Conservation (phyloP, 2,329 filamentous ascomycete genomes). For the Trichoderma oligosporum region DNA sequence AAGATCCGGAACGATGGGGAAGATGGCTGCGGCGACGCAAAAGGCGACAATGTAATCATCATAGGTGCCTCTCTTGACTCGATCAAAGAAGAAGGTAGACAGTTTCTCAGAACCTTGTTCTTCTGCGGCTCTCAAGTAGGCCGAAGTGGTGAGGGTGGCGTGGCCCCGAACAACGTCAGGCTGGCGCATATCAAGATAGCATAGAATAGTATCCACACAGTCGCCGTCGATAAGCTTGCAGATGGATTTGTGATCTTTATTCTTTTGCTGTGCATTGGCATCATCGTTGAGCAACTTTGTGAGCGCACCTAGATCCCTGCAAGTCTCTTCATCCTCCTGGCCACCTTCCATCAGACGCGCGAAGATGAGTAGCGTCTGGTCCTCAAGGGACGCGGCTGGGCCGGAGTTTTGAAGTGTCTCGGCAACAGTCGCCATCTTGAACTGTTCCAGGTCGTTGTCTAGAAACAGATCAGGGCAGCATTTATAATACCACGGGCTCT, state of each 20-base stretch:
- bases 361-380: conserved; percentile 72
- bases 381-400: conserved; percentile 44
- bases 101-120: conserved; percentile 68
- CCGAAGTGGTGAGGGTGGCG: conserved; percentile 75
- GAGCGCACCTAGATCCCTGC: conserved; percentile 54
- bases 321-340: conserved; percentile 72
- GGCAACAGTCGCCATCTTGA: conserved; percentile 30
- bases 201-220: conserved; percentile 79
- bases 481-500: neutral
- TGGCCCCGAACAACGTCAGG: conserved; percentile 71
- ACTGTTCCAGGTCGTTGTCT: neutral
- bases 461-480: neutral
- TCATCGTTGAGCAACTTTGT: conserved; percentile 59
- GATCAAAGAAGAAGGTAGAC: conserved; percentile 68
- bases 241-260: conserved; percentile 45
- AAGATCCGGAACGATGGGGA: conserved; percentile 76
- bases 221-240: conserved; percentile 66
- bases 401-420: conserved; percentile 32
- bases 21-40: conserved; percentile 83
- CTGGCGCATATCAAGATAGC: conserved; percentile 80
- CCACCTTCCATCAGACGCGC: conserved; percentile 89
- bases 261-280: conserved; percentile 41
- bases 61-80: conserved; percentile 69
- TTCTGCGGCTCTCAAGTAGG: conserved; percentile 74
- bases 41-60: conserved; percentile 90